Conservation (phyloP, 2,329 filamentous ascomycete species). For the Blastomyces parvus region DNA sequence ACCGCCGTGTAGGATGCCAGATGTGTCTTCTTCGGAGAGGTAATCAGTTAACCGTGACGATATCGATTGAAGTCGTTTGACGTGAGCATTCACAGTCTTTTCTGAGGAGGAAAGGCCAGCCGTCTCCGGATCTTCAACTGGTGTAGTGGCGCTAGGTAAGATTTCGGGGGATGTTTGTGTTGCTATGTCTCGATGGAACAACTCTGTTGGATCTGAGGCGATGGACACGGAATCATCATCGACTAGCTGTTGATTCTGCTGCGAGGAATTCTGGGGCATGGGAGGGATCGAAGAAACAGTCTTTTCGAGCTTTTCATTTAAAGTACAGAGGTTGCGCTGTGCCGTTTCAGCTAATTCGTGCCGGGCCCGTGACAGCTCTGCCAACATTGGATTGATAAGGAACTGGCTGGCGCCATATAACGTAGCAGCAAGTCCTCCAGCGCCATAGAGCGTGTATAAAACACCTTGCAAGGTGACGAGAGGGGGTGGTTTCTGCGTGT, state of each 20-base stretch:
- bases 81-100: constrained; percentile 28
- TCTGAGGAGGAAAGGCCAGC: constrained; percentile 17
- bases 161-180: constrained; percentile 49
- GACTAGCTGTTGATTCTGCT: constrained; percentile 19
- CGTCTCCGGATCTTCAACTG: constrained; percentile 16
- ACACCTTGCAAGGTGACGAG: constrained; percentile 50
- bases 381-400: constrained; percentile 50
- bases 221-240: constrained; percentile 38
- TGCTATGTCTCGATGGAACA: constrained; percentile 54
- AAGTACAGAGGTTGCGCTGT: constrained; percentile 41
- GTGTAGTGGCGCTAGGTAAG: constrained; percentile 19
- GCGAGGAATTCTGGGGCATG: constrained; percentile 17
- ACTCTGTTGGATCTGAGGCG: constrained; percentile 51
- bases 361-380: constrained; percentile 44
- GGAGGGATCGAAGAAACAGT: constrained; percentile 45
- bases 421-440: constrained; percentile 46
- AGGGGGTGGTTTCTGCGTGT: constrained; percentile 50
- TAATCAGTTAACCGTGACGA: constrained; percentile 44
- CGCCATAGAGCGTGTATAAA: constrained; percentile 47
- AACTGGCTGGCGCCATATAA: constrained; percentile 52
- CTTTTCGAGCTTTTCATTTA: constrained; percentile 48
- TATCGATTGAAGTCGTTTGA: constrained; percentile 42
- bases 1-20: constrained; percentile 26
- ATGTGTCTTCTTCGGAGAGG: constrained; percentile 30
- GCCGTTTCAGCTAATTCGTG: constrained; percentile 49